Base-by-base conservation (phyloP, 1,139 yeast species). In the Taphrina betulina region DNA sequence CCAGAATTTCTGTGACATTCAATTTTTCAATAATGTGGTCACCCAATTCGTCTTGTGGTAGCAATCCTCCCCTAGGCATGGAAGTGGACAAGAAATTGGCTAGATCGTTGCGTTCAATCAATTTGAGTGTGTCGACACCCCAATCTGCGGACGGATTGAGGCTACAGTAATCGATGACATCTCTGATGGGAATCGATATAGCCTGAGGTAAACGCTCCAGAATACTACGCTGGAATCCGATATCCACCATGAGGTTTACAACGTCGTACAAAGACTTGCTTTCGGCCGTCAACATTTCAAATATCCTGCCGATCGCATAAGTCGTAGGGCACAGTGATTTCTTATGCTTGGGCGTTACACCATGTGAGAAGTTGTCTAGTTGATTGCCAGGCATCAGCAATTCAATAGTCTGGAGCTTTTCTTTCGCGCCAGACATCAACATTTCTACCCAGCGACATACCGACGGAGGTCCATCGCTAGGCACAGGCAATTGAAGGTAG, bases 171-270 rank as follows among this genome's bases (percentile, higher is more conserved):
- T 77, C 74, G 3, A 68, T 58, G 1, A 67, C 65, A 36, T 69
- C 72, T 60, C 79, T 79, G 51, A 88, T 69, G 0, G 94, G 89
- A 2, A 84, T 70, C 26, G 77, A 70, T 1, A 88, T 73, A 0
- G 95, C 95, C 2, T 81, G 71, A 0, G 96, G 96, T 62, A 76
- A 84, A 0, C 88, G 79, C 46, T 85, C 87, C 22, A 88, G 68
- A 52, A 78, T 82, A 2, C 72, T 68, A 23, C 72, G 68, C 2
- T 78, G 72, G 10, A 86, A 73, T 1, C 77, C 77, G 60, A 76
- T 75, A 45, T 79, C 82, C 22, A 77, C 76, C 78, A 85, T 77
- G 63, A 80, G 69, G 54, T 78, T 80, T 3, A 85, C 77, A 7
- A 85, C 73, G 57, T 81, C 81, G 4, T 69, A 69, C 0, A 80